Base-by-base conservation (phyloP, 495 filamentous ascomycete genomes). In the Cercophora newfieldiana region DNA sequence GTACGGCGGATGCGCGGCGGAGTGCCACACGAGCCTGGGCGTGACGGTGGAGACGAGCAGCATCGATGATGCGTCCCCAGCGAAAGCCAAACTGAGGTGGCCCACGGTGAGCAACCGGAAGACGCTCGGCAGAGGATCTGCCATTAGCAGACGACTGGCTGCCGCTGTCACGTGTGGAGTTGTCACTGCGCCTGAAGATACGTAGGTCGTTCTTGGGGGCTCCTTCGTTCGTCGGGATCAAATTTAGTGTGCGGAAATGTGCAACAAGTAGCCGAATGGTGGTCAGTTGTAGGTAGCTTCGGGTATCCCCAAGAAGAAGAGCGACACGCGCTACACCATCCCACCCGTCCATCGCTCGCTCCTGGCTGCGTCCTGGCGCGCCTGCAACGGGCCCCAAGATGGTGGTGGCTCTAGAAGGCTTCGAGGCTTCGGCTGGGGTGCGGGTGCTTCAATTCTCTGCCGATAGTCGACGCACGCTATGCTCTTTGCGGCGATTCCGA, bases 361-460 rank as follows among this genome's bases (percentile, higher is more conserved):
- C 19, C 25, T 10, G 24, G 31, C 10, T 48, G 49, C 28, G 33
- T n/a, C 28, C 6, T 10, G 19, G 30, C 22, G 19, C 28, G 28
- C 12, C n/a, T n/a, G 8, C 26, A 53, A 59, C 56, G 19, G 64
- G 37, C 56, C 57, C 56, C 28, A 61, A 57, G 50, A 16, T 44
- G 51, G 31, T 33, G 61, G 61, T n/a, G 53, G 61, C 61, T 64
- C 61, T 64, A 64, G 61, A 66, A 61, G 53, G 47, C 55, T 66
- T 66, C 64, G 59, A 28, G 47, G 18, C 16, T 62, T 51, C 59
- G 18, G 48, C n/a, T 33, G 12, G 30, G 30, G 30, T 33, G 30
- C 30, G 30, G 30, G 12, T 4, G 30, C 37, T 44, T 44, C 37
- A 44, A 44, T 44, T 16, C 37, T 44, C 37, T 44, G 37, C 37